Percentiles rank a stretch among this genome's conserved stretches.
Evolutionary conservation across 176 grass and related monocot genomes (phyloP).

Genomic region (Juncus effusus): DNA sequence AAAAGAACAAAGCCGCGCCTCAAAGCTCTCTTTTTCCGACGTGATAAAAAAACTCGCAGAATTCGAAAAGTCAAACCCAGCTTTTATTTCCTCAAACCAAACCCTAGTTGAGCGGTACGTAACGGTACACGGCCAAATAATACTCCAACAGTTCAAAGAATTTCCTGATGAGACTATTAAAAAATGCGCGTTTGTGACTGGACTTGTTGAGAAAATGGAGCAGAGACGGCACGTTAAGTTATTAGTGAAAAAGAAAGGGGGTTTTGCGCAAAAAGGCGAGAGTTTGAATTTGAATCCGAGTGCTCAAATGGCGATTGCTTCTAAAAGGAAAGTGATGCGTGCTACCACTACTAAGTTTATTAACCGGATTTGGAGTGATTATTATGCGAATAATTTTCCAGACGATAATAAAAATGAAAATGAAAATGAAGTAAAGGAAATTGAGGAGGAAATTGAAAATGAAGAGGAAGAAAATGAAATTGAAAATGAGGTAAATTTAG

Average conservation of each 20-base stretch:
- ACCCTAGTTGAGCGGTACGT: conserved; percentile 74
- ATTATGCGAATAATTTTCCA: conserved; percentile 83
- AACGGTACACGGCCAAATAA: conserved; percentile 90
- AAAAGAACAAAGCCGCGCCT: conserved; percentile 86
- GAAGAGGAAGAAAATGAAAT: conserved; percentile 68
- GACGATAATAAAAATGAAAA: conserved; percentile 65
- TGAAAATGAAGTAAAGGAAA: conserved; percentile 44
- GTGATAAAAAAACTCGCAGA: conserved; percentile 77
- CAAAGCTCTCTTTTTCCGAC: conserved; percentile 83
- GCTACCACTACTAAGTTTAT: conserved; percentile 82
- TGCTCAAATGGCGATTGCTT: conserved; percentile 56
- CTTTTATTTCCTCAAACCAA: conserved; percentile 63
- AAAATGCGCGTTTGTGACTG: conserved; percentile 76
- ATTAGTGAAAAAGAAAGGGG: conserved; percentile 70
- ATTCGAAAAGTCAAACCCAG: conserved; percentile 54
- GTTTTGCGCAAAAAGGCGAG: conserved; percentile 47
- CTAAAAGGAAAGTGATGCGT: conserved; percentile 81
- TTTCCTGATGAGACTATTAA: conserved; percentile 87
- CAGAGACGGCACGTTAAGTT: conserved; percentile 80
- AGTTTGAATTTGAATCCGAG: conserved; percentile 90
- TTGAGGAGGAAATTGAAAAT: conserved; percentile 40
- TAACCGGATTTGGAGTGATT: conserved; percentile 81
- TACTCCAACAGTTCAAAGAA: conserved; percentile 95
- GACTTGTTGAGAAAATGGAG: conserved; percentile 79
- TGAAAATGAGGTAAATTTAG: conserved; percentile 64